Percentiles rank a stretch among this genome's conserved stretches.
phyloP scores from a whole-genome alignment of 495 filamentous ascomycete species.

The Niebla homalea region DNA sequence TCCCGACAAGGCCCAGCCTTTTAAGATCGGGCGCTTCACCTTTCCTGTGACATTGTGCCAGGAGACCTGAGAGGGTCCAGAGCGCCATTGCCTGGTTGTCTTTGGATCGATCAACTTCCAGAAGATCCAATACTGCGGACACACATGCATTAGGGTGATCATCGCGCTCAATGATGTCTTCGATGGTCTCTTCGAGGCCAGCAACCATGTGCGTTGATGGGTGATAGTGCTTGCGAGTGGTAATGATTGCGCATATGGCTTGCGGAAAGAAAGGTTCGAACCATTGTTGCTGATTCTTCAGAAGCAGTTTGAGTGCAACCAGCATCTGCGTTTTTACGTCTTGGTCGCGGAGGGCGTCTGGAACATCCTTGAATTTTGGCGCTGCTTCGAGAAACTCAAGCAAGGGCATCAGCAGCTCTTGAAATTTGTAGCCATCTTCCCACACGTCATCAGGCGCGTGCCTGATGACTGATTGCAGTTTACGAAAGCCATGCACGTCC shows the following conservation, averaged over 20 bases:
- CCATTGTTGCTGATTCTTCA: slow-evolving; percentile 48
- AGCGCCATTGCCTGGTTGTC: slow-evolving; percentile 39
- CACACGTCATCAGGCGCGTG: slow-evolving; percentile 45
- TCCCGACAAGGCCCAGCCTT: slow-evolving; percentile 41
- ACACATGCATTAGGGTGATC: slow-evolving; percentile 29
- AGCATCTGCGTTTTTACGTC: slow-evolving; percentile 79
- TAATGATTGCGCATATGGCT: slow-evolving; percentile 53
- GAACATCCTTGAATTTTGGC: slow-evolving; percentile 24
- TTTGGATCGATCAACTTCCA: slow-evolving; percentile 27
- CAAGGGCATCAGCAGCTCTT: slow-evolving; percentile 57
- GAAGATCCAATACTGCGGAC: slow-evolving; percentile 34
- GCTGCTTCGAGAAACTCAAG: slow-evolving; percentile 59
- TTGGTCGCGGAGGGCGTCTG: slow-evolving; percentile 42
- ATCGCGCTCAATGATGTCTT: slow-evolving; percentile 39
- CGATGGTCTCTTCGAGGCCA: slow-evolving; percentile 43
- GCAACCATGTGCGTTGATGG: slow-evolving; percentile 40
- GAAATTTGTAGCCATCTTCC: slow-evolving; percentile 43
- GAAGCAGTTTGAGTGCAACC: slow-evolving; percentile 63
- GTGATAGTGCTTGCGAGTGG: slow-evolving; percentile 44
- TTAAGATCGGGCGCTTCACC: slow-evolving; percentile 9
- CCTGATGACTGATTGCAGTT: slow-evolving; percentile 68
- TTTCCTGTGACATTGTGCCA: slow-evolving; percentile 22
- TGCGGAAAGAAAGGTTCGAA: slow-evolving; percentile 53
- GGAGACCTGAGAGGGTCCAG: slow-evolving; percentile 40
- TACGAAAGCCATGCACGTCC: slow-evolving; percentile 80